phyloP scores from a whole-genome alignment of 805 yeast genomes.

The Candida sithepensis region DNA sequence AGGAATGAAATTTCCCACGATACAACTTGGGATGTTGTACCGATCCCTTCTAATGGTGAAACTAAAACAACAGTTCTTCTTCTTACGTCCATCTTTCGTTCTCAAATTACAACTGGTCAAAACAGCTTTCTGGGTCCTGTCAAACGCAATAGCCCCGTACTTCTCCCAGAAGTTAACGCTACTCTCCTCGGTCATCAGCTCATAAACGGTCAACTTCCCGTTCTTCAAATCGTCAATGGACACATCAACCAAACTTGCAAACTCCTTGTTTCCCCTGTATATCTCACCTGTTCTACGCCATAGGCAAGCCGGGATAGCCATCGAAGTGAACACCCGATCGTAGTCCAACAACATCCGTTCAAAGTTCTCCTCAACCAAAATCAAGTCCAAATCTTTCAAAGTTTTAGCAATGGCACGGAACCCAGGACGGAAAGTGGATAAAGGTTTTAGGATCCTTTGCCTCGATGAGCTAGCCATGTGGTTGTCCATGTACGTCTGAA shows the following conservation, averaged over 20 bases:
- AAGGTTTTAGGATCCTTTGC: constrained; percentile 80
- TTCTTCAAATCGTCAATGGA: constrained; percentile 87
- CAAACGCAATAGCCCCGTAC: constrained; percentile 94
- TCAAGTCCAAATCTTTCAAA: constrained; percentile 84
- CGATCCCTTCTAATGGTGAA: constrained; percentile 90
- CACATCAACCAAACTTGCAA: constrained; percentile 89
- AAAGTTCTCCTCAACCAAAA: constrained; percentile 88
- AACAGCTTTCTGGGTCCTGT: constrained; percentile 92
- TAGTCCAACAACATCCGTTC: constrained; percentile 91
- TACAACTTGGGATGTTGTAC: constrained; percentile 93
- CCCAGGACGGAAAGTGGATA: constrained; percentile 85
- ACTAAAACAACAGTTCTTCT: constrained; percentile 87
- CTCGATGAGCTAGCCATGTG: constrained; percentile 83
- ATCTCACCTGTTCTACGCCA: constrained; percentile 98
- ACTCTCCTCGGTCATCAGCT: constrained; percentile 91
- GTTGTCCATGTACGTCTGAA: constrained; percentile 88
- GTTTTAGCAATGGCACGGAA: constrained; percentile 90
- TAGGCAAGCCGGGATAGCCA: constrained; percentile 97
- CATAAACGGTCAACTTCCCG: constrained; percentile 89
- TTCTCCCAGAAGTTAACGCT: constrained; percentile 98
- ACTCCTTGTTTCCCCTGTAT: constrained; percentile 91
- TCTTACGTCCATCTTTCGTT: constrained; percentile 74
- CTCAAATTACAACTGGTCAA: constrained; percentile 85
- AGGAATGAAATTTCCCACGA: constrained; percentile 93
- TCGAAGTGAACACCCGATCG: constrained; percentile 91